phyloP scores from a whole-genome alignment of 164 flowering plant species.

The Sedum album region DNA sequence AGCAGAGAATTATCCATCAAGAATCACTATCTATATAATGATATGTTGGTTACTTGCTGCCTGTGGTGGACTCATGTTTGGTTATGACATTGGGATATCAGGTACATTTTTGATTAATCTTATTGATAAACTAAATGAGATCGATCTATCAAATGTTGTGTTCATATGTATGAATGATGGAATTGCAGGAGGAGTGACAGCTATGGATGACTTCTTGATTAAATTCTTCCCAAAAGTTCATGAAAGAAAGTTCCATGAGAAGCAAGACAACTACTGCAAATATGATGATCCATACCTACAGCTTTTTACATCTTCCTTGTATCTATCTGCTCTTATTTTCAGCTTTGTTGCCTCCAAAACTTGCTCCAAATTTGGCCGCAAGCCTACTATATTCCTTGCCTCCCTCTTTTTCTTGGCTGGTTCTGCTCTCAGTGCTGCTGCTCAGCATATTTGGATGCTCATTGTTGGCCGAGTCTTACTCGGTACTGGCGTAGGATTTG shows the following conservation, averaged over 20 bases:
- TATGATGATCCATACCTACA: conserved; percentile 48
- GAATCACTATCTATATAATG: neutral
- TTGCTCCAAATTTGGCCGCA: conserved; percentile 36
- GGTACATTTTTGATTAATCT: neutral
- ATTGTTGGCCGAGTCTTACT: conserved; percentile 52
- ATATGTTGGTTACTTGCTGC: conserved; percentile 7
- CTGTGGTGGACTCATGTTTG: conserved; percentile 10
- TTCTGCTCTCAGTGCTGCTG: conserved; percentile 23
- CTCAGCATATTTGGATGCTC: conserved; percentile 22
- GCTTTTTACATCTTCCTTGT: conserved; percentile 71
- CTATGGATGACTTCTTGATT: conserved; percentile 60
- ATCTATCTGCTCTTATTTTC: conserved; percentile 48
- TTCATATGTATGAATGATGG: neutral
- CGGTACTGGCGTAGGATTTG: conserved; percentile 68
- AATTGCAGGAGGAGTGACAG: conserved; percentile 51
- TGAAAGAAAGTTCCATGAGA: conserved; percentile 25
- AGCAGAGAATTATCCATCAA: neutral
- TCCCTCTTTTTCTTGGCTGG: conserved; percentile 45
- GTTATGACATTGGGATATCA: conserved; percentile 11
- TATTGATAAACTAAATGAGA: neutral
- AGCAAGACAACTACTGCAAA: conserved; percentile 59
- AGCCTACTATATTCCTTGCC: conserved; percentile 43
- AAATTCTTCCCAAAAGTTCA: conserved; percentile 51
- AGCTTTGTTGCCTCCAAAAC: conserved; percentile 45
- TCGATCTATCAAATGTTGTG: no score